phyloP scores from a whole-genome alignment of 2,329 filamentous ascomycete genomes.

The Nothomitra cinnamomea region DNA sequence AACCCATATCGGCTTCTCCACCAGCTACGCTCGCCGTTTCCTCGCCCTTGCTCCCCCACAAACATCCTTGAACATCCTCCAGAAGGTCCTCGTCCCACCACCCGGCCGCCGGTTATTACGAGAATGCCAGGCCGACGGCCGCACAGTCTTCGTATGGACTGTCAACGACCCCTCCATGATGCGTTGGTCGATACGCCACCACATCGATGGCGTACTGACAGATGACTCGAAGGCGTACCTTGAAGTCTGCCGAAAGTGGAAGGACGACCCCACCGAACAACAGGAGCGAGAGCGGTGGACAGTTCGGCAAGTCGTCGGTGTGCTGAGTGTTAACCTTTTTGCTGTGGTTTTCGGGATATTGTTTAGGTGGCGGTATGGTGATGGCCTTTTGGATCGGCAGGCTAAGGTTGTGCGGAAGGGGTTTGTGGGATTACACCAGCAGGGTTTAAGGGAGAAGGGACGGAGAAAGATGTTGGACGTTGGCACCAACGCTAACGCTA shows the following conservation, averaged over 20 bases:
- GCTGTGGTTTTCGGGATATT: background rate
- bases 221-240: slow-evolving; percentile 59
- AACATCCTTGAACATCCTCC: slow-evolving; percentile 57
- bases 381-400: too few species aligned
- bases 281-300: slow-evolving; percentile 12
- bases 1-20: slow-evolving; percentile 51
- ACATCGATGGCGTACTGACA: slow-evolving; percentile 68
- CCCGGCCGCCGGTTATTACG: slow-evolving; percentile 49
- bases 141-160: slow-evolving; percentile 66
- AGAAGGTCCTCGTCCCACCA: slow-evolving; percentile 49
- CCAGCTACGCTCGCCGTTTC: slow-evolving; percentile 53
- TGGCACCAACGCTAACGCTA: too few species aligned
- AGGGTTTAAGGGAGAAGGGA: too few species aligned
- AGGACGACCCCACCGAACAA: slow-evolving; percentile 7
- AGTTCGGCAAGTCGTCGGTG: background rate
- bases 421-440: too few species aligned
- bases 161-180: slow-evolving; percentile 67
- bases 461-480: too few species aligned
- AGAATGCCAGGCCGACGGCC: slow-evolving; percentile 35
- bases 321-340: slow-evolving; percentile 1
- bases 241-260: slow-evolving; percentile 34
- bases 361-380: background rate
- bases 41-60: slow-evolving; percentile 44
- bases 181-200: slow-evolving; percentile 55
- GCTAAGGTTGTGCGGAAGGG: too few species aligned